Percentiles rank a stretch among this genome's conserved stretches.
phyloP scores from a whole-genome alignment of 2,329 filamentous ascomycete genomes.

The Xylaria sp. region DNA sequence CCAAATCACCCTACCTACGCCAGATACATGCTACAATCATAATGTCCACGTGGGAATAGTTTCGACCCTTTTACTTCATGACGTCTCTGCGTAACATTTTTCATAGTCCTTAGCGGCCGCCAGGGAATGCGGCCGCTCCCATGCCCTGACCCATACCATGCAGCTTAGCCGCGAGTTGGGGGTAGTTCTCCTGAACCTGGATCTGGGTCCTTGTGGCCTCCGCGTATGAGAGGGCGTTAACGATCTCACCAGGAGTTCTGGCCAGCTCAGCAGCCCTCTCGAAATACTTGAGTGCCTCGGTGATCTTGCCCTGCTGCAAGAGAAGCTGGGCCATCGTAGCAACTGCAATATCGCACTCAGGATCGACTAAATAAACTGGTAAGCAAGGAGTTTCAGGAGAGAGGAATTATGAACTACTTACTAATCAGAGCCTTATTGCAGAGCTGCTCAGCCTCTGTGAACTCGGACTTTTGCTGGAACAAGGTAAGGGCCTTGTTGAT shows the following conservation, averaged over 20 bases:
- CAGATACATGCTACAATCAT: conserved; percentile 5
- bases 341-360: conserved; percentile 98
- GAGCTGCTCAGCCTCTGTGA: conserved; percentile 90
- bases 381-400: conserved; percentile 44
- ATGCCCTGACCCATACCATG: conserved; percentile 60
- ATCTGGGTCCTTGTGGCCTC: conserved; percentile 97
- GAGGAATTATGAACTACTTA: conserved; percentile 61
- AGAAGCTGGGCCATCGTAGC: conserved; percentile 98
- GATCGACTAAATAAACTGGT: conserved; percentile 75
- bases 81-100: background rate
- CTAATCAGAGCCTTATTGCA: conserved; percentile 98
- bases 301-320: conserved; percentile 96
- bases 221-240: conserved; percentile 95
- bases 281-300: conserved; percentile 94
- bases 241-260: conserved; percentile 92
- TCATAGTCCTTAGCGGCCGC: conserved; percentile 38
- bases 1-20: conserved; percentile 13
- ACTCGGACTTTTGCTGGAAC: conserved; percentile 99
- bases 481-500: conserved; percentile 98
- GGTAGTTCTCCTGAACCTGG: conserved; percentile 88
- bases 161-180: conserved; percentile 78
- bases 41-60: background rate
- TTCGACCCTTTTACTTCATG: background rate
- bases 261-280: conserved; percentile 95
- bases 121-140: conserved; percentile 42